Conservation (phyloP, 352 stramenopile species). For the Phytophthora hibernalis region DNA sequence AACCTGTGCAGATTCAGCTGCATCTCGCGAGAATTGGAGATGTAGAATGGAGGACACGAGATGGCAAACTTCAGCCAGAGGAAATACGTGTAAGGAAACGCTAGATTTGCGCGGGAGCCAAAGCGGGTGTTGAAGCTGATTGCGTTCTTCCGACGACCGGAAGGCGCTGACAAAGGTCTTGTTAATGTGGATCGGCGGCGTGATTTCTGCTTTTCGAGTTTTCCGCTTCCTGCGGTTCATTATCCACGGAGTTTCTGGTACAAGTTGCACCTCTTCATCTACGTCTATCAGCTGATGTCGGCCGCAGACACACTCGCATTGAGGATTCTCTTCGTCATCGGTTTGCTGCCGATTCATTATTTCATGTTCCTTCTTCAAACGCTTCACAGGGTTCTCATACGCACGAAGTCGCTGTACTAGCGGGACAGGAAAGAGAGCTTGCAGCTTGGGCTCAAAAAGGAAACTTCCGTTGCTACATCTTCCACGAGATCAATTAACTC, state of each 20-base stretch:
- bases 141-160: slow-evolving; percentile 50
- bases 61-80: slow-evolving; percentile 65
- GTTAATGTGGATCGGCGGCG: slow-evolving; percentile 44
- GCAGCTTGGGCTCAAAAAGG: slow-evolving; percentile 36
- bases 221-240: slow-evolving; percentile 21
- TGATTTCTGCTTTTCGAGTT: slow-evolving; percentile 26
- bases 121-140: slow-evolving; percentile 50
- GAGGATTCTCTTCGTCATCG: slow-evolving; percentile 9
- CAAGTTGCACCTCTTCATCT: slow-evolving; percentile 29
- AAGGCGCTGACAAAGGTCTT: slow-evolving; percentile 34
- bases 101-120: slow-evolving; percentile 41
- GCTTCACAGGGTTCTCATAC: slow-evolving; percentile 56
- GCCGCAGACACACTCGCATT: slow-evolving; percentile 60
- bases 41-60: slow-evolving; percentile 67
- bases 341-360: slow-evolving; percentile 38
- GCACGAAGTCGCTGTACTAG: slow-evolving; percentile 38
- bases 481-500: slow-evolving; percentile 65
- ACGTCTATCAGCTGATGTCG: slow-evolving; percentile 45
- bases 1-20: slow-evolving; percentile 25
- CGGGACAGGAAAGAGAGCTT: slow-evolving; percentile 25
- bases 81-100: slow-evolving; percentile 53
- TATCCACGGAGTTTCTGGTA: background rate
- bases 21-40: slow-evolving; percentile 66
- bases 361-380: slow-evolving; percentile 53
- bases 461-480: slow-evolving; percentile 60